Evolutionary conservation across 2,329 filamentous ascomycete species (phyloP), one percentile per base, ranked within the genome.

Genomic region (Sporothrix protearum): DNA sequence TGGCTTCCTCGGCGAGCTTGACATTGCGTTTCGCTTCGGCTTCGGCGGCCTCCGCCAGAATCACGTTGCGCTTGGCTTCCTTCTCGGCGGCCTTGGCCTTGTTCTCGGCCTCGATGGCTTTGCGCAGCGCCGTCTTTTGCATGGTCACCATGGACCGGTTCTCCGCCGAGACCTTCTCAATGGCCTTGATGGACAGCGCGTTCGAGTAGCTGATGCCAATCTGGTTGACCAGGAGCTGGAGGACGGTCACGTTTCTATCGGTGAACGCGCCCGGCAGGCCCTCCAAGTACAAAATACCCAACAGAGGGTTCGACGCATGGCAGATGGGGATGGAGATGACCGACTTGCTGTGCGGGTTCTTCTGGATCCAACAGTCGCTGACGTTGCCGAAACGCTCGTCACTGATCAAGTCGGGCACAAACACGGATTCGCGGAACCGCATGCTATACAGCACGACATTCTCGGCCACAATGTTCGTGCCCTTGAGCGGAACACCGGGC

Each of bases 371-470:
- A 0, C 85, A 82, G 28, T 91, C 87, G 63, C 86, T 88, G 7
- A 94, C 91, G 73, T 92, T 93, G 61, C 91, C 90, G 74, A 94
- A 94, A 42, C 92, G 85, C 78, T 94, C 92, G 76, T 95, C 92
- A 66, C 87, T 88, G 28, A 92, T 83, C 33, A 94, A 83, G 76
- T 94, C 91, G 6, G 90, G 87, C 10, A 93, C 85, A 76, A 94
- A 94, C 8, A 94, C 88, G 0, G 87, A 84, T 79, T 94, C 92
- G 39, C 90, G 85, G 82, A 94, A 94, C 14, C 92, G 88, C 6
- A 92, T 88, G 74, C 89, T 91, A 80, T 94, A 94, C 5, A 92
- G 83, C 9, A 93, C 89, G 5, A 94, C 89, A 74, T 93, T 92
- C 78, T 91, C 88, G 0, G 91, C 90, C n/a, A 94, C 87, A 19